Base-by-base conservation (phyloP, 2,329 filamentous ascomycete genomes). In the Aureobasidium zeae region DNA sequence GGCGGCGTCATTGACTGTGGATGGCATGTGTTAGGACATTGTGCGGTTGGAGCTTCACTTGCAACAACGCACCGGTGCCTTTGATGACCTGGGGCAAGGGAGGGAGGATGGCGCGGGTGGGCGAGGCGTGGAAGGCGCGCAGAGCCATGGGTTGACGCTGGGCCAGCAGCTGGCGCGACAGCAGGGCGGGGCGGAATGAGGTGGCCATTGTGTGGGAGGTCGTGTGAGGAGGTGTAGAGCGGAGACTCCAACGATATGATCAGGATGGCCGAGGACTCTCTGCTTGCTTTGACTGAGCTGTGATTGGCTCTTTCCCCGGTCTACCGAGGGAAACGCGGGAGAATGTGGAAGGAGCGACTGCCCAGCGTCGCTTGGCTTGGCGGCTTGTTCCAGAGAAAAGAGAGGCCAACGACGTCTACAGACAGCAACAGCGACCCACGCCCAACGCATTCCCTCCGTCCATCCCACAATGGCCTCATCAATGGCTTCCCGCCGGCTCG, bases 401-500 rank as follows among this genome's bases (percentile, higher is more conserved):
- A n/a, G n/a, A 43, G 39, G 39, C 29, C 31, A 34, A 32, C 33
- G 13, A 25, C 21, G 9, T 29, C 39, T 26, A 16, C 30, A 21
- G 63, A 57, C 58, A 63, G 58, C 57, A 57, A 56, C 58, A 63
- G 53, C 52, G 43, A 30, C 46, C 41, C 51, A 45, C 29, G 45
- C 49, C 43, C 63, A 67, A 65, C 65, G 63, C 68, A 68, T 57
- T n/a, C n/a, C n/a, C 55, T 54, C 54, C 55, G 52, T 59, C 52
- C 11, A 25, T 17, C 37, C 36, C 21, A 43, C 39, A 43, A 43
- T 43, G 39, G 39, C 39, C 47, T 54, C 54, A 54, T 61, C 66
- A 66, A 95, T 96, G 89, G 89, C 89, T 74, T 94, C 89, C 70
- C 80, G 88, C 79, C 85, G 87, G 81, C 80, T 96, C 73, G 88